A percentile compares a stretch with the other conserved stretches of the same genome.
phyloP scores from a whole-genome alignment of 345 rosid genomes.

The Lenwebbia sp. region DNA sequence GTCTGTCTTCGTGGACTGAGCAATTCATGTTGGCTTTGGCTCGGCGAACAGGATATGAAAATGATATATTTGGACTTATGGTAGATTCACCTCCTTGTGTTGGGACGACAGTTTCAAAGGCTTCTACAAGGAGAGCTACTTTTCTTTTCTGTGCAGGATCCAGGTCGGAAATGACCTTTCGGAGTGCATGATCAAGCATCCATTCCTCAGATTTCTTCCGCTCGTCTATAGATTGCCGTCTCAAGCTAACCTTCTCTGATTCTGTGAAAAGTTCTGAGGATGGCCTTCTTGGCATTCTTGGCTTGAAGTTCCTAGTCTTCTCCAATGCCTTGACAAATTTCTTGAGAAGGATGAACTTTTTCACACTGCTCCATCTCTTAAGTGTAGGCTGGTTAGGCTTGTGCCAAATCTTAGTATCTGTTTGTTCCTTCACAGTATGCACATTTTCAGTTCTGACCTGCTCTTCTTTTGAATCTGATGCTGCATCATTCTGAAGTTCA shows the following conservation, averaged over 20 bases:
- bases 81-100: slow-evolving; percentile 17
- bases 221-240: slow-evolving; percentile 49
- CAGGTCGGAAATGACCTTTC: slow-evolving; percentile 58
- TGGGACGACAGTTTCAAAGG: slow-evolving; percentile 74
- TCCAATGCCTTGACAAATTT: slow-evolving; percentile 81
- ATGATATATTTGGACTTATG: slow-evolving; percentile 5
- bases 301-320: slow-evolving; percentile 46
- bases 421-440: background rate
- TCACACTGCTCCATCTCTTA: slow-evolving; percentile 79
- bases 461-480: background rate
- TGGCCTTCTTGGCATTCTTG: slow-evolving; percentile 21
- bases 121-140: slow-evolving; percentile 83
- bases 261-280: slow-evolving; percentile 40
- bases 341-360: slow-evolving; percentile 53
- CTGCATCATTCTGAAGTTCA: slow-evolving; percentile 1
- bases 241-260: slow-evolving; percentile 52
- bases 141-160: slow-evolving; percentile 70
- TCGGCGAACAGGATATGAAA: slow-evolving; percentile 23
- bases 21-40: slow-evolving; percentile 17
- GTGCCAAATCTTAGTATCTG: background rate
- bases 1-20: slow-evolving; percentile 8
- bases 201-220: slow-evolving; percentile 72
- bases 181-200: slow-evolving; percentile 93
- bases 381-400: background rate
- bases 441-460: background rate